phyloP scores from a whole-genome alignment of 805 yeast species.

The Saccharomycopsis oosterbeekiorum region DNA sequence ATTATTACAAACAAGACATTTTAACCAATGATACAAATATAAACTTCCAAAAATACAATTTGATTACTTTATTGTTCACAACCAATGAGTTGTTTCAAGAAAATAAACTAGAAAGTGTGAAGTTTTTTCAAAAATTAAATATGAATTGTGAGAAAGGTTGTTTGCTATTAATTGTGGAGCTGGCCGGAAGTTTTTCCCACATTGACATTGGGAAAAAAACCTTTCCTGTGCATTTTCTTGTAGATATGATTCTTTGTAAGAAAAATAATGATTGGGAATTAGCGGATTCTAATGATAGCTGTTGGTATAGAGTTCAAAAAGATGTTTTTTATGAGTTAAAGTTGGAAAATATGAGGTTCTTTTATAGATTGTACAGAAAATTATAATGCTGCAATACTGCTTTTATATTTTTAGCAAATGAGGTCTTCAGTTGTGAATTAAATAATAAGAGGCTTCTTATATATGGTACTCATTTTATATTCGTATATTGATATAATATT shows the following conservation, averaged over 20 bases:
- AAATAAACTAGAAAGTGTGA: conserved; percentile 50
- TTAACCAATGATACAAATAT: conserved; percentile 23
- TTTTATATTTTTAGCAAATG: too few species aligned
- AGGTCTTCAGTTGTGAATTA: too few species aligned
- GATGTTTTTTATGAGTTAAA: conserved; percentile 53
- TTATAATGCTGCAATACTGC: too few species aligned
- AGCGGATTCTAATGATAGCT: conserved; percentile 56
- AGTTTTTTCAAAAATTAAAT: conserved; percentile 45
- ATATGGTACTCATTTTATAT: too few species aligned
- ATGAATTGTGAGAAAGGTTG: conserved; percentile 45
- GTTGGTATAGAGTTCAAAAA: conserved; percentile 63
- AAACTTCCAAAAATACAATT: conserved; percentile 27
- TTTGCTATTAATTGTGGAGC: conserved; percentile 60
- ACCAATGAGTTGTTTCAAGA: conserved; percentile 79
- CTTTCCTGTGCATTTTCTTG: conserved; percentile 74
- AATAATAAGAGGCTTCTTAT: too few species aligned
- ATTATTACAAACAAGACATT: conserved; percentile 30
- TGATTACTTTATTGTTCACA: conserved; percentile 71
- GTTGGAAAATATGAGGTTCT: conserved; percentile 81
- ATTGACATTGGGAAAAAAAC: conserved; percentile 64
- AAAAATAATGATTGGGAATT: conserved; percentile 42
- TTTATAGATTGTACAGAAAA: conserved; percentile 62
- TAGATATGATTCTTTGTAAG: conserved; percentile 64
- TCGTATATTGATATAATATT: too few species aligned
- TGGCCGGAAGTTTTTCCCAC: conserved; percentile 86